Base-by-base conservation (phyloP, 2,329 filamentous ascomycete genomes). In the Paecilomyces formosus region DNA sequence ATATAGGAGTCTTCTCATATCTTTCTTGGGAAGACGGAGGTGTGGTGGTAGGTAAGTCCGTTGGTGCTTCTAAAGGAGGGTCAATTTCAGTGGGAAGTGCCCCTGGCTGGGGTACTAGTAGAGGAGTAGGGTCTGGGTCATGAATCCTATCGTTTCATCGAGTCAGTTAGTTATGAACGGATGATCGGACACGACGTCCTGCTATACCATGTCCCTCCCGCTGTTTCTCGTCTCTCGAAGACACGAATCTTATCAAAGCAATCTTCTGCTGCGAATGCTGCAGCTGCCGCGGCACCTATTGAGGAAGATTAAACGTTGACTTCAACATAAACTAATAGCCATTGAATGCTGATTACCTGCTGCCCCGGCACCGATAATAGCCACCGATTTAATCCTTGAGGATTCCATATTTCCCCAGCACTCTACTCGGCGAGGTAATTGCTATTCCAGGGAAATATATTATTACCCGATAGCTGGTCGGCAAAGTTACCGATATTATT, bases 1-100 rank as follows among this genome's bases (percentile, higher is more conserved):
- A 74, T 22, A 74, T 71, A 0, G 72, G 71, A 8, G 72, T 74
- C 57, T 62, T 66, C 18, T 68, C 66, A 53, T 66, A 74, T n/a
- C 72, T 65, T 51, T 70, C 59, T 53, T 71, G 69, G 13, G 59
- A 57, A 2, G 56, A 60, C 22, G 70, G 70, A 11, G 58, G n/a
- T 12, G 66, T 67, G 13, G 62, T 64, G 52, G 56, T 56, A 3
- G 70, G 71, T 30, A 73, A 56, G 6, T 58, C 53, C 8, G 61
- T 45, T 3, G 71, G 71, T 30, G 66, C 60, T 22, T 59, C 26
- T 28, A 74, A 57, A 2, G 71, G 68, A n/a, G 63, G 66, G 61
- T 74, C 71, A 11, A 65, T 63, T 39, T 71, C 65, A 55, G 69
- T 66, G 13, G 72, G 72, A 5, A 71, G 59, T 18, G 63, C 65